phyloP scores from a whole-genome alignment of 2,329 filamentous ascomycete species.

The Dendryphion nanum region DNA sequence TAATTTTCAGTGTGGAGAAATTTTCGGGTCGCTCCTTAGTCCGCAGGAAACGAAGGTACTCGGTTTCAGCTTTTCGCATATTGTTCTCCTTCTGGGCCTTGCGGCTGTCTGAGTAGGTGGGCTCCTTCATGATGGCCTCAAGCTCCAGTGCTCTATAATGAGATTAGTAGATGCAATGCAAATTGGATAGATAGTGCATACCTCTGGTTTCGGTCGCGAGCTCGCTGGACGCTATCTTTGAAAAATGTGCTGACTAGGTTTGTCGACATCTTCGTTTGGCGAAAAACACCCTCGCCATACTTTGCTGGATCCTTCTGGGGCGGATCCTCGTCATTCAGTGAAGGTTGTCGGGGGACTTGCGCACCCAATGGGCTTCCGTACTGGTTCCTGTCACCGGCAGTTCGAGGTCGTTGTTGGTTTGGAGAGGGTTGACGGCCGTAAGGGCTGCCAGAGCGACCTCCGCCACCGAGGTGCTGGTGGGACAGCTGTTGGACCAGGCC shows the following conservation, averaged over 20 bases:
- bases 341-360: slow-evolving; percentile 61
- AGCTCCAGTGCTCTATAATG: slow-evolving; percentile 78
- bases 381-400: slow-evolving; percentile 67
- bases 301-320: slow-evolving; percentile 79
- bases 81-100: slow-evolving; percentile 84
- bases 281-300: slow-evolving; percentile 83
- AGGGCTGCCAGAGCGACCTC: slow-evolving; percentile 64
- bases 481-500: slow-evolving; percentile 95
- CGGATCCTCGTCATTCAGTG: slow-evolving; percentile 62
- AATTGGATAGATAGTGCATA: slow-evolving; percentile 41
- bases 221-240: slow-evolving; percentile 96
- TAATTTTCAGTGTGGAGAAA: slow-evolving; percentile 95
- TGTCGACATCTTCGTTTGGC: slow-evolving; percentile 65
- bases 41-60: slow-evolving; percentile 89
- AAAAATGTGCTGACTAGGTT: slow-evolving; percentile 77
- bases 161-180: slow-evolving; percentile 18
- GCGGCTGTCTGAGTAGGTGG: slow-evolving; percentile 69
- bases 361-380: slow-evolving; percentile 68
- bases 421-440: slow-evolving; percentile 71
- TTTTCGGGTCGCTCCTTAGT: slow-evolving; percentile 93
- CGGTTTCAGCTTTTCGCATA: slow-evolving; percentile 83
- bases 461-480: slow-evolving; percentile 78
- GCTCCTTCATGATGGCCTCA: slow-evolving; percentile 79
- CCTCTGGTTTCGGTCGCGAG: slow-evolving; percentile 92
- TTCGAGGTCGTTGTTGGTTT: slow-evolving; percentile 72